Percentiles rank a stretch among this genome's conserved stretches.
These are phyloP conservation scores for Fragosphaeria purpurea DNA, from an alignment of 2,329 filamentous ascomycete species.

Conservation along the genomic window DNA sequence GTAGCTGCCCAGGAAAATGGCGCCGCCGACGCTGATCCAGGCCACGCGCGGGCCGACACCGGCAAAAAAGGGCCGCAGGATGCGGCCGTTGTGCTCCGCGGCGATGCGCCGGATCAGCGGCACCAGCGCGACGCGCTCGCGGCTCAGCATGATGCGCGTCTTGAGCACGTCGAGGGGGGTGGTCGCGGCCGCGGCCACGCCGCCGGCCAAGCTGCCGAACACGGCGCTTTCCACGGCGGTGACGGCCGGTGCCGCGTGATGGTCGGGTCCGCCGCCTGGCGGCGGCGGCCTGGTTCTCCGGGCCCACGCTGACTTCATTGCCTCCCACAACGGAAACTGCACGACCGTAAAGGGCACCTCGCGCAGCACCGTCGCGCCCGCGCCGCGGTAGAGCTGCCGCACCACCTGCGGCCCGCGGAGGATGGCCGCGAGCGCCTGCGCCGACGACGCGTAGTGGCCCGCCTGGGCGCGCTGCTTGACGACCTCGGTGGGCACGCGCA, in stretches of 20 bases:
- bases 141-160: conserved; percentile 87
- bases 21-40: conserved; percentile 92
- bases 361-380: conserved; percentile 83
- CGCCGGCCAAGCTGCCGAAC: conserved; percentile 76
- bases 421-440: conserved; percentile 61
- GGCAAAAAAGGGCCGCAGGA: conserved; percentile 60
- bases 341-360: conserved; percentile 97
- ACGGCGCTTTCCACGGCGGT: conserved; percentile 70
- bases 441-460: conserved; percentile 61
- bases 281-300: conserved; percentile 2
- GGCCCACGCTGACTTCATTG: conserved; percentile 63
- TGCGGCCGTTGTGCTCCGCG: conserved; percentile 54
- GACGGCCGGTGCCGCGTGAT: conserved; percentile 28
- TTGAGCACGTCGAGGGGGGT: conserved; percentile 95
- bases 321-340: conserved; percentile 96
- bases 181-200: conserved; percentile 75
- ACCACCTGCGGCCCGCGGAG: conserved; percentile 54
- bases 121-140: conserved; percentile 50
- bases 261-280: conserved; percentile 11
- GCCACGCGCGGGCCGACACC: conserved; percentile 73
- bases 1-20: conserved; percentile 90
- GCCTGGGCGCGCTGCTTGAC: conserved; percentile 96
- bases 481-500: conserved; percentile 91
- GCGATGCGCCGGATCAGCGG: conserved; percentile 55
- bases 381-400: conserved; percentile 82